These are phyloP conservation scores for Barnettozyma californica DNA, from an alignment of 805 yeast genomes.

Conservation along the genomic window DNA sequence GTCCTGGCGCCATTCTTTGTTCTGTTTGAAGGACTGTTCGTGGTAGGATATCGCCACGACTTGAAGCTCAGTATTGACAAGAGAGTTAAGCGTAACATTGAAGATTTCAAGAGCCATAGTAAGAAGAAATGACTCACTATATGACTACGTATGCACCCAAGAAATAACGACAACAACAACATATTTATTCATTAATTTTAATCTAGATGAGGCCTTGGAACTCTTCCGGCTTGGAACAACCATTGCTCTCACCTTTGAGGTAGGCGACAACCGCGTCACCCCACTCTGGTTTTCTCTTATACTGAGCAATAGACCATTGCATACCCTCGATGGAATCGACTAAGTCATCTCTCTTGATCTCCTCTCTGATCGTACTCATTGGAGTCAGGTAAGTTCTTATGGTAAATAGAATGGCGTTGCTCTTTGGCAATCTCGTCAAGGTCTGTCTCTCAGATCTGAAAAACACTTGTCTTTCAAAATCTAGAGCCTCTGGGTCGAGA, in stretches of 20 bases:
- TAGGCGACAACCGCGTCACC: conserved; percentile 54
- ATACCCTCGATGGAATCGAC: conserved; percentile 60
- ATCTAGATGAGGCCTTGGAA: not conserved
- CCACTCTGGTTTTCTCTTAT: conserved; percentile 65
- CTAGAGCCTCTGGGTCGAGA: conserved; percentile 29
- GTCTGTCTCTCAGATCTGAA: conserved; percentile 57
- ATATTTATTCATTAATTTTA: not conserved
- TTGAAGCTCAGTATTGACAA: conserved; percentile 32
- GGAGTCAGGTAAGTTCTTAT: conserved; percentile 58
- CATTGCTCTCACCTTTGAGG: conserved; percentile 34
- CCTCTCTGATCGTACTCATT: conserved; percentile 39
- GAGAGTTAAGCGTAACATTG: conserved; percentile 30
- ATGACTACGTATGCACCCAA: not conserved
- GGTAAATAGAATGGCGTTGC: conserved; percentile 43
- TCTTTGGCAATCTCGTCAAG: conserved; percentile 45
- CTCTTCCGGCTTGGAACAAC: conserved; percentile 22
- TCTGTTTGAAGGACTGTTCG: conserved; percentile 66
- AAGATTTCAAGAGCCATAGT: conserved; percentile 15
- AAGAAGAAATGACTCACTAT: not conserved
- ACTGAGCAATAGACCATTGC: conserved; percentile 51
- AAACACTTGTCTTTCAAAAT: conserved; percentile 40
- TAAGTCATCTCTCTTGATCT: conserved; percentile 45
- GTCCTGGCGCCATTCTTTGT: conserved; percentile 92
- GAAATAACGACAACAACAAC: not conserved
- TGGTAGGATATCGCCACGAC: conserved; percentile 53